phyloP scores from a whole-genome alignment of 1,284 basidiomycete species.

The Abortiporus biennis region DNA sequence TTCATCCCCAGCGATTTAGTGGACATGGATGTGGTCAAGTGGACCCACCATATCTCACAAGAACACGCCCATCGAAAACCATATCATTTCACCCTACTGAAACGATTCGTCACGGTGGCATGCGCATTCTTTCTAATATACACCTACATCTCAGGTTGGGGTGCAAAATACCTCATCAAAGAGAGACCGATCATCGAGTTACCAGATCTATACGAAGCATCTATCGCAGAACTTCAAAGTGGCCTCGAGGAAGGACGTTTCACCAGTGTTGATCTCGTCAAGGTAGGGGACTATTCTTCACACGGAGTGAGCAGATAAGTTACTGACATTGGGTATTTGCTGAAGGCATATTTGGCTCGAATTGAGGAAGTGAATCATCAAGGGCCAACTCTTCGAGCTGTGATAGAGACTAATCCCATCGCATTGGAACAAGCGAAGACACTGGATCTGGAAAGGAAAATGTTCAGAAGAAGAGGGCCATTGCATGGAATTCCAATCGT shows the following conservation, averaged over 20 bases:
- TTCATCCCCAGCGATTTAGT: too few species aligned
- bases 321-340: too few species aligned
- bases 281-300: conserved; percentile 19
- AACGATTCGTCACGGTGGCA: too few species aligned
- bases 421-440: conserved; percentile 46
- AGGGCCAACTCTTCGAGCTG: conserved; percentile 53
- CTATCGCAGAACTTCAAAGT: conserved; percentile 32
- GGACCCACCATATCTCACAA: too few species aligned
- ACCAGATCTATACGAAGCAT: conserved; percentile 39
- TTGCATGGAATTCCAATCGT: conserved; percentile 70
- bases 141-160: too few species aligned
- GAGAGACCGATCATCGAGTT: too few species aligned
- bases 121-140: too few species aligned
- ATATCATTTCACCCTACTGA: too few species aligned
- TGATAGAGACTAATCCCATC: conserved; percentile 59
- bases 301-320: not conserved
- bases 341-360: conserved; percentile 62
- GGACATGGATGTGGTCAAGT: too few species aligned
- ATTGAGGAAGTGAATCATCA: conserved; percentile 67
- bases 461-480: conserved; percentile 38
- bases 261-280: conserved; percentile 37
- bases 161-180: too few species aligned
- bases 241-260: conserved; percentile 30
- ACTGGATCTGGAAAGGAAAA: conserved; percentile 48
- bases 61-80: too few species aligned